phyloP scores from a whole-genome alignment of 129 eudicot species.

The carrot (Daucus carota) region DNA sequence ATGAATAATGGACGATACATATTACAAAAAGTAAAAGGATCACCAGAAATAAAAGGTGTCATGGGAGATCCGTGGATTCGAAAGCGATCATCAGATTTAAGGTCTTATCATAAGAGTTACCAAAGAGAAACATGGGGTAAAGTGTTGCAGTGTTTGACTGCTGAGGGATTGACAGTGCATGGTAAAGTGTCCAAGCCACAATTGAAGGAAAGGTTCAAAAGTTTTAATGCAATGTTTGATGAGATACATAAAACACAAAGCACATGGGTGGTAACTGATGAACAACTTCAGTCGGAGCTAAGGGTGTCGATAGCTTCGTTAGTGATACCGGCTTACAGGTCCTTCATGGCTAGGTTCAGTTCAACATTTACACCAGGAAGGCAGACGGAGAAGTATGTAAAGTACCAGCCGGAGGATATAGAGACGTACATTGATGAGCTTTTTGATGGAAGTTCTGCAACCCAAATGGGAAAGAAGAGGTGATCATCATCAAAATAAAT shows the following conservation, averaged over 20 bases:
- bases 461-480: conserved; percentile 7
- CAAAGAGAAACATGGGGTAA: conserved; percentile 73
- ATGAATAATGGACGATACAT: conserved; percentile 87
- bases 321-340: conserved; percentile 73
- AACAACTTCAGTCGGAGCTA: conserved; percentile 79
- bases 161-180: conserved; percentile 53
- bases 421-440: conserved; percentile 65
- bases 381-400: conserved; percentile 79
- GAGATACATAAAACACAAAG: conserved; percentile 65
- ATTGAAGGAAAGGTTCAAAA: conserved; percentile 76
- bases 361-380: conserved; percentile 73
- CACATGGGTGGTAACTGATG: conserved; percentile 71
- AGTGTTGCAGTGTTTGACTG: conserved; percentile 42
- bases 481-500: neutral
- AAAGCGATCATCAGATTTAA: conserved; percentile 48
- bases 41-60: conserved; percentile 30
- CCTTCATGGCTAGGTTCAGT: conserved; percentile 75
- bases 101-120: conserved; percentile 57
- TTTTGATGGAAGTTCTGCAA: conserved; percentile 51
- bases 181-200: conserved; percentile 73
- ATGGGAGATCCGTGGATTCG: conserved; percentile 58
- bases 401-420: conserved; percentile 81
- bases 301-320: conserved; percentile 75
- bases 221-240: conserved; percentile 67
- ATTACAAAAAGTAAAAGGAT: conserved; percentile 57